Base-by-base conservation (phyloP, 768 basidiomycete species). In the Tulasnella sp. region DNA sequence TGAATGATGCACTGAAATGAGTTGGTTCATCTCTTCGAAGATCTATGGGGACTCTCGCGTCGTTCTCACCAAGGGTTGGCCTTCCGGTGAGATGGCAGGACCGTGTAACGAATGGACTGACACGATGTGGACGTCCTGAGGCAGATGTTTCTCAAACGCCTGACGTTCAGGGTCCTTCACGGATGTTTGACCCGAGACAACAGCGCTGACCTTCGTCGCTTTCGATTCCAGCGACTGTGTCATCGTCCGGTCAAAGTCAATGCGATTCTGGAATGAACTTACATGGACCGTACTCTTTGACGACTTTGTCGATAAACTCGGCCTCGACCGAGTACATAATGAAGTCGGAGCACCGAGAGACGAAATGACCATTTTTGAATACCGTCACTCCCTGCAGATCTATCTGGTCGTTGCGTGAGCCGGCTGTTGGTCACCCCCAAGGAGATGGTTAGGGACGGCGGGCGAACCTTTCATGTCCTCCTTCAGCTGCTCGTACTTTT, bases 321-420 rank as follows among this genome's bases (percentile, higher is more conserved):
- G 96, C 95, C 78, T 98, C 95, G 63, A 98, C 94, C 19, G 92
- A 91, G 80, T 98, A 98, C 77, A 98, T 85, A 80, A 98, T 91
- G 75, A 94, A 92, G 80, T 98, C 96, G 35, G 94, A 91, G 3
- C 90, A 85, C 11, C 96, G 86, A 2, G 95, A 89, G 16, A 98
- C 95, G 32, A 84, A 84, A 77, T 98, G 94, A 0, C 96, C 96
- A 76, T 95, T 88, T n/a, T 76, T 79, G 67, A 91, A 81, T 5
- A 92, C 88, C 1, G 81, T 83, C 70, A 98, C 83, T 5, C 86
- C 86, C n/a, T 89, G 84, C 7, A 81, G 80, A 35, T 79, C 89
- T 90, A 75, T 7, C 44, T 44, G 29, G 44, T 41, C 70, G 40
- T 40, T 16, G n/a, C n/a, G 32, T 62, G 22, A 62, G 32, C 29